Percentiles rank a stretch among this genome's conserved stretches.
Conservation (phyloP, 2,329 filamentous ascomycete genomes). For the Domatiomyces globalis region DNA sequence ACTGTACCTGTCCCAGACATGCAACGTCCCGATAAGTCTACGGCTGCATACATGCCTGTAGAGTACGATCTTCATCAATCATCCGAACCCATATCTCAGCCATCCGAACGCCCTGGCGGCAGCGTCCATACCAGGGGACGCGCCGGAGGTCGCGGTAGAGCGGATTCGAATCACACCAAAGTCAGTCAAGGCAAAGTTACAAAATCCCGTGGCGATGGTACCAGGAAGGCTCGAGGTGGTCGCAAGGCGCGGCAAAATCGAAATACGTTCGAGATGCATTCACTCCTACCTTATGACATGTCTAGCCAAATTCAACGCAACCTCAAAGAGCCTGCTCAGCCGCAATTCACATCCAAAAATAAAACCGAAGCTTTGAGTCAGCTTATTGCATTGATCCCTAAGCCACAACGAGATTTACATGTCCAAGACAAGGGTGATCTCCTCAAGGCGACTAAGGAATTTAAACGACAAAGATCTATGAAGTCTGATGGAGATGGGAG, state of each 20-base stretch:
- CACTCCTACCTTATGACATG: conserved; percentile 8
- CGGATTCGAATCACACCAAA: not conserved
- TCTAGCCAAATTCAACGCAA: conserved; percentile 4
- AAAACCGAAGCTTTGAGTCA: conserved; percentile 23
- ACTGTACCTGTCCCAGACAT: not conserved
- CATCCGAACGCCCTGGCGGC: not conserved
- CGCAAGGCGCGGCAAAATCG: not conserved
- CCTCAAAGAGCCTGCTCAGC: conserved; percentile 20
- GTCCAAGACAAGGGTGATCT: conserved; percentile 19
- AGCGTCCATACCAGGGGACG: not conserved
- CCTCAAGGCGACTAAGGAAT: conserved; percentile 20
- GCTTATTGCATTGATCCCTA: conserved; percentile 22
- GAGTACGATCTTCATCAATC: not conserved
- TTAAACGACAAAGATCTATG: conserved; percentile 15
- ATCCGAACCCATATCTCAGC: not conserved
- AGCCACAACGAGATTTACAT: conserved; percentile 15
- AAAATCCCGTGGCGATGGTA: not conserved
- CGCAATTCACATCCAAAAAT: conserved; percentile 12
- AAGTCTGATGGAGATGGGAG: conserved; percentile 20
- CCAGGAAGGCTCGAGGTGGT: not conserved
- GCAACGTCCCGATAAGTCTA: not conserved
- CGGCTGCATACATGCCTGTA: not conserved
- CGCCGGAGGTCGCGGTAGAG: too few relatives aligned
- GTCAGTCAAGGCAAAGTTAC: not conserved
- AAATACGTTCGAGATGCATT: conserved; percentile 13